Base-by-base conservation (phyloP, 768 basidiomycete genomes). In the Sarcomyxa edulis region DNA sequence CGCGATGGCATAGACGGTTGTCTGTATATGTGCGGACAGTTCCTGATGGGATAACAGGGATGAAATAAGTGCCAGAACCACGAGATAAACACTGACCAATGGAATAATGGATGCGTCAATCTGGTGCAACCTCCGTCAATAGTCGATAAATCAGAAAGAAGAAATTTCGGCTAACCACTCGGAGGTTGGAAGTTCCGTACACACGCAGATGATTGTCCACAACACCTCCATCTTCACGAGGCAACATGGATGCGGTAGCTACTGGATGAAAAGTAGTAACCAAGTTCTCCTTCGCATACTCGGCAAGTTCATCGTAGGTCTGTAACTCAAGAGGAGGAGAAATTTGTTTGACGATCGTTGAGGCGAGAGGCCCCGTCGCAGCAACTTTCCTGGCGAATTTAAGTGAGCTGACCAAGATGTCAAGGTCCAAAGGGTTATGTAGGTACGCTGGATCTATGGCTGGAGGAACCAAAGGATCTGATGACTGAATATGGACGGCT, bases 251-350 rank as follows among this genome's bases (percentile, higher is more conserved):
- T 14, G 49, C 56, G 4, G 65, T 63, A 15, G 59, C 61, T 30
- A 66, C 51, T 4, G 62, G 64, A 41, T 68, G 66, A 40, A 42
- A 47, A 18, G 47, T 45, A 27, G 48, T 42, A 29, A 46, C 32
- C 1, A 42, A 32, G 35, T 36, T 43, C 34, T 48, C 42, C 39
- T 39, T 45, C 37, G 43, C 43, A 44, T 48, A 50, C 49, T 45
- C 39, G 8, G 45, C 49, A 39, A 41, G 47, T 30, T 46, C 39
- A 16, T 48, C 42, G 32, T 43, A 20, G 39, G 40, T 31, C 19
- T 39, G 12, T 12, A 29, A 14, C 6, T 39, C 38, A 5, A 29
- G 28, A 6, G 38, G 38, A 11, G 38, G 38, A 25, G n/a, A 11
- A 2, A 20, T 29, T 8, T 19, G 16, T 14, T 29, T 29, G 7